Conservation (phyloP, 495 filamentous ascomycete species). For the Aspergillus asperescens region DNA sequence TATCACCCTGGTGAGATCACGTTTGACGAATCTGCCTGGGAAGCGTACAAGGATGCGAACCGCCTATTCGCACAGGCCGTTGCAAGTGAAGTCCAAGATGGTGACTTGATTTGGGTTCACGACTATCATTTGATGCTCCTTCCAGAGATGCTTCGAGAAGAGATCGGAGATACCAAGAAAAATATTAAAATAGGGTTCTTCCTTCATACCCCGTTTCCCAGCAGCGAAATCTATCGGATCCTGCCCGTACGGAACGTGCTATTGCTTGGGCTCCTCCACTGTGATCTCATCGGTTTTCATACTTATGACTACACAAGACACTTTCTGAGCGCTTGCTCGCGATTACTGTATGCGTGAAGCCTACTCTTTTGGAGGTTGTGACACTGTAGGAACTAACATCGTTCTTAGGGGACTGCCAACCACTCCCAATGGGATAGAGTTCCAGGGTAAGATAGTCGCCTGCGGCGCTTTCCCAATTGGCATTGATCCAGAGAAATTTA, state of each 20-base stretch:
- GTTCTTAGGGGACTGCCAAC: slow-evolving; percentile 60
- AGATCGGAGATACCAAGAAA: slow-evolving; percentile 64
- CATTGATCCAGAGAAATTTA: slow-evolving; percentile 94
- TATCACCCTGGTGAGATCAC: slow-evolving; percentile 98
- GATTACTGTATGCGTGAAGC: slow-evolving; percentile 63
- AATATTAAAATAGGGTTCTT: slow-evolving; percentile 97
- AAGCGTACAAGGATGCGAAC: slow-evolving; percentile 88
- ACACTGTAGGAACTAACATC: slow-evolving; percentile 2
- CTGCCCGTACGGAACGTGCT: slow-evolving; percentile 87
- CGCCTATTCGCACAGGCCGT: slow-evolving; percentile 79
- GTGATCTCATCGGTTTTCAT: slow-evolving; percentile 93
- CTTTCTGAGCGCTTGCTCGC: slow-evolving; percentile 87
- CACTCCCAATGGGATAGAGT: slow-evolving; percentile 85
- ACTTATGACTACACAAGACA: slow-evolving; percentile 95
- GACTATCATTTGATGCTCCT: slow-evolving; percentile 98
- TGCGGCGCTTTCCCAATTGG: slow-evolving; percentile 95
- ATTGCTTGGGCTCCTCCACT: slow-evolving; percentile 76
- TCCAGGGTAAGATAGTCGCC: slow-evolving; percentile 72
- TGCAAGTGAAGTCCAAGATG: slow-evolving; percentile 75
- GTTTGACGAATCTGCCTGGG: slow-evolving; percentile 91
- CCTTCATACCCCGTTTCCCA: slow-evolving; percentile 96
- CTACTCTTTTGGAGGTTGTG: neutral
- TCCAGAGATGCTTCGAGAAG: slow-evolving; percentile 86
- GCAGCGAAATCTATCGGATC: slow-evolving; percentile 93
- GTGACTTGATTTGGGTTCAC: slow-evolving; percentile 93